phyloP scores from a whole-genome alignment of 2,329 filamentous ascomycete genomes.

The Plectosphaerella plurivora region DNA sequence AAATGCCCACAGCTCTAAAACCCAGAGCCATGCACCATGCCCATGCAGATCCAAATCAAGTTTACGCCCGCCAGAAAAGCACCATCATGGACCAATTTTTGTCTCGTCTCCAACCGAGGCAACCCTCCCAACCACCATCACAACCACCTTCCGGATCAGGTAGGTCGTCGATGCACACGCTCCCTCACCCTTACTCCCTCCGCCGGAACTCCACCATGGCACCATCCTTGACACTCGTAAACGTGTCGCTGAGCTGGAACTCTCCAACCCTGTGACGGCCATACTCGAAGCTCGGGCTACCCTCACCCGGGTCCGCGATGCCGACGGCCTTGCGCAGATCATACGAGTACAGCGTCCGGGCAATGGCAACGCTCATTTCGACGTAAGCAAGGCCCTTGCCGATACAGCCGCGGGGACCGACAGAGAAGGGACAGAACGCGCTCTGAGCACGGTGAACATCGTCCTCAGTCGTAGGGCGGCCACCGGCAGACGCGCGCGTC shows the following conservation, averaged over 20 bases:
- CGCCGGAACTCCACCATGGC: conserved; percentile 59
- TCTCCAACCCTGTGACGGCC: conserved; percentile 53
- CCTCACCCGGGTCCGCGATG: conserved; percentile 48
- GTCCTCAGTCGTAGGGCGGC: conserved; percentile 38
- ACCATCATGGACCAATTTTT: background rate
- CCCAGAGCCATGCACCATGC: background rate
- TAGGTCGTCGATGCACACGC: background rate
- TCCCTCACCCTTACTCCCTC: background rate
- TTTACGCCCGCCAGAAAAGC: conserved; percentile 18
- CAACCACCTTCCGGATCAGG: background rate
- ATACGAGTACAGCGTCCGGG: conserved; percentile 56
- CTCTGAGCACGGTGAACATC: conserved; percentile 45
- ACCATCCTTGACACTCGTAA: conserved; percentile 70
- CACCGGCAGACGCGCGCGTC: conserved; percentile 1
- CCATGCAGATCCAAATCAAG: background rate
- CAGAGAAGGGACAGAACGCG: conserved; percentile 71
- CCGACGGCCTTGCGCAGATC: conserved; percentile 50
- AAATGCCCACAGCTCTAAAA: no score
- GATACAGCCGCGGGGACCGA: conserved; percentile 68
- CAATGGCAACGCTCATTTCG: conserved; percentile 61
- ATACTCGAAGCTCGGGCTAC: conserved; percentile 40
- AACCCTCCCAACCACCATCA: background rate
- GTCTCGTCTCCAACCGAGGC: no score
- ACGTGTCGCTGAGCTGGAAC: conserved; percentile 68
- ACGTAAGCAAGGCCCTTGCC: conserved; percentile 66